A percentile compares a stretch with the other conserved stretches of the same genome.
phyloP scores from a whole-genome alignment of 2,329 filamentous ascomycete species.

The Pseudocercospora macadamiae region DNA sequence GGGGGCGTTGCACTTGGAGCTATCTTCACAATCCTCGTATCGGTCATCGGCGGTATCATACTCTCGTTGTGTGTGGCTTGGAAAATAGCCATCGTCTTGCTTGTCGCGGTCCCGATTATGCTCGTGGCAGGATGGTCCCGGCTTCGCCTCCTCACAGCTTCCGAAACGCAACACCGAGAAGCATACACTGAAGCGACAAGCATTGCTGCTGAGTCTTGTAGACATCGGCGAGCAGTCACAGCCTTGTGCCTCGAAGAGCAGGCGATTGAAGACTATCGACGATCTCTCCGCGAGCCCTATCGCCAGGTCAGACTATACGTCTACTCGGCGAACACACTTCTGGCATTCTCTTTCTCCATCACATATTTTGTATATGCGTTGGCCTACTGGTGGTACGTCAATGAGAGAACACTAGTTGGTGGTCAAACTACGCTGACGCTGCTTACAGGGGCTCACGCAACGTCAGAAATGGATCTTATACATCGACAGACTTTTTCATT shows the following conservation, averaged over 20 bases:
- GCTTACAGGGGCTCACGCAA: slow-evolving; percentile 43
- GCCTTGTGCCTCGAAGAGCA: slow-evolving; percentile 47
- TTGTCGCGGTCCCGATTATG: slow-evolving; percentile 54
- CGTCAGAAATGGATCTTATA: slow-evolving; percentile 48
- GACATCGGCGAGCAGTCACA: slow-evolving; percentile 64
- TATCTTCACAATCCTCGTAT: slow-evolving; percentile 52
- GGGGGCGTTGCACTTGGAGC: slow-evolving; percentile 55
- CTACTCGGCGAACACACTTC: slow-evolving; percentile 45
- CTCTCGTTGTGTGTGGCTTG: slow-evolving; percentile 53
- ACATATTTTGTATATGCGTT: slow-evolving; percentile 54
- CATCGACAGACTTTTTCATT: slow-evolving; percentile 48
- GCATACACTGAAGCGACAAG: slow-evolving; percentile 67
- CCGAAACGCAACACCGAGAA: slow-evolving; percentile 65
- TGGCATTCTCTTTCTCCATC: slow-evolving; percentile 50
- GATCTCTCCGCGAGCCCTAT: slow-evolving; percentile 44
- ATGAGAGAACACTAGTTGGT: background rate
- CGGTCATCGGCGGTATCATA: slow-evolving; percentile 52
- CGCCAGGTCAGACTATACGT: slow-evolving; percentile 45
- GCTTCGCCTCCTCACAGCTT: slow-evolving; percentile 55
- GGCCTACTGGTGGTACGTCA: slow-evolving; percentile 51
- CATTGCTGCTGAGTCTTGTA: slow-evolving; percentile 68
- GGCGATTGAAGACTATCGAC: slow-evolving; percentile 43
- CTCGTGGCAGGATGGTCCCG: slow-evolving; percentile 51
- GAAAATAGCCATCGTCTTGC: slow-evolving; percentile 55
- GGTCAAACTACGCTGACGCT: background rate